These are phyloP conservation scores for Plasmodium billcollinsi DNA, from an alignment of 169 alveolate genomes.

Conservation along the genomic window DNA sequence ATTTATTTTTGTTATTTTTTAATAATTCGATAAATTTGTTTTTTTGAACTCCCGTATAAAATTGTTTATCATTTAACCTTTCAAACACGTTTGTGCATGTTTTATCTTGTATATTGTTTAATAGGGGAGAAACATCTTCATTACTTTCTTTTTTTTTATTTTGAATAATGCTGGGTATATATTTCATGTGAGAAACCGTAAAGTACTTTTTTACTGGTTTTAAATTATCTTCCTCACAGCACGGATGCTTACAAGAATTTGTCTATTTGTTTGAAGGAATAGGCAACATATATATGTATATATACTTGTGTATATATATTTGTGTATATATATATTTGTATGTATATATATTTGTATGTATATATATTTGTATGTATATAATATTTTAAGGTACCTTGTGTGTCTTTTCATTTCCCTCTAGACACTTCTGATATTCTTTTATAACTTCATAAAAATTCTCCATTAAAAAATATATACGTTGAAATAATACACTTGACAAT, in stretches of 20 bases:
- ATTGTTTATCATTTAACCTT: constrained; percentile 85
- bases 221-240: constrained; percentile 9
- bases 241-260: too few species aligned
- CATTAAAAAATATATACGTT: neutral
- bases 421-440: neutral
- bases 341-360: too few species aligned
- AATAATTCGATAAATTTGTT: constrained; percentile 91
- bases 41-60: constrained; percentile 89
- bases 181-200: neutral
- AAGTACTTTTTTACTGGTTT: constrained; percentile 22
- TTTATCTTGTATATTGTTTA: constrained; percentile 6
- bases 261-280: too few species aligned
- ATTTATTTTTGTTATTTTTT: constrained; percentile 17
- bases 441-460: neutral
- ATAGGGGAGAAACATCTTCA: constrained; percentile 10
- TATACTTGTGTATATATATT: too few species aligned
- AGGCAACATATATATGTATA: too few species aligned
- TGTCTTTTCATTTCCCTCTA: neutral
- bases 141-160: neutral
- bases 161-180: constrained; percentile 13
- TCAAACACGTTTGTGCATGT: constrained; percentile 82
- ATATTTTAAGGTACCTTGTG: neutral
- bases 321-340: too few species aligned
- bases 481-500: too few species aligned
- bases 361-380: too few species aligned